These are phyloP conservation scores for Candida sonorensis DNA, from an alignment of 805 yeast species.

Conservation along the genomic window DNA sequence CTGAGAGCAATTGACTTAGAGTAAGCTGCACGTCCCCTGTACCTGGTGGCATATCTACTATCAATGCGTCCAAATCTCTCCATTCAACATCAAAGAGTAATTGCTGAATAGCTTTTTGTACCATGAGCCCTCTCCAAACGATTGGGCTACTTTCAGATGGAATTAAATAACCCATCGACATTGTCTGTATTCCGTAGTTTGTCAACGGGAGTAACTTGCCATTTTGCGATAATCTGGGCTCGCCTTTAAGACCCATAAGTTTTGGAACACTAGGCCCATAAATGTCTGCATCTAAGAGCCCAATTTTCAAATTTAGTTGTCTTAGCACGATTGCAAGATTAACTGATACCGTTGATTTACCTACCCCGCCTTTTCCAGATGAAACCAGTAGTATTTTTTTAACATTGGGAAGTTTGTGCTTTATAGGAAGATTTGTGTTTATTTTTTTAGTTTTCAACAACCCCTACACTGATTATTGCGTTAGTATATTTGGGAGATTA, in stretches of 20 bases:
- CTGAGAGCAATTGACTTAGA: constrained; percentile 66
- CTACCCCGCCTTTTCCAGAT: constrained; percentile 79
- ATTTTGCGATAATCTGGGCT: constrained; percentile 46
- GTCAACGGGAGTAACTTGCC: constrained; percentile 60
- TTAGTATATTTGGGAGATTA: too few relatives aligned
- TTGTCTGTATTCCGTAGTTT: constrained; percentile 72
- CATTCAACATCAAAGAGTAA: constrained; percentile 78
- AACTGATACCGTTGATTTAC: constrained; percentile 67
- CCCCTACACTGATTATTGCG: constrained; percentile 26
- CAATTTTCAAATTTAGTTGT: constrained; percentile 47
- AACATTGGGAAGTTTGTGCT: constrained; percentile 53
- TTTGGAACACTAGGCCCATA: constrained; percentile 84
- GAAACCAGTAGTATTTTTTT: constrained; percentile 56
- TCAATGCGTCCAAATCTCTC: constrained; percentile 58
- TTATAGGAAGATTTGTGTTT: constrained; percentile 46
- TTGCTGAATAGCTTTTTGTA: constrained; percentile 82
- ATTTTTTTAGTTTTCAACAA: constrained; percentile 35
- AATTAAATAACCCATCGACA: constrained; percentile 86
- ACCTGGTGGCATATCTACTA: constrained; percentile 87
- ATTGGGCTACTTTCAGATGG: constrained; percentile 59
- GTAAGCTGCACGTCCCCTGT: constrained; percentile 86
- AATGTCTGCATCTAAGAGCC: constrained; percentile 72
- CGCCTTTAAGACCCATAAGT: constrained; percentile 59
- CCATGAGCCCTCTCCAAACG: constrained; percentile 84
- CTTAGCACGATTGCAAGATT: constrained; percentile 63